Conservation (phyloP, 805 yeast species). For the Saturnispora saitoi region DNA sequence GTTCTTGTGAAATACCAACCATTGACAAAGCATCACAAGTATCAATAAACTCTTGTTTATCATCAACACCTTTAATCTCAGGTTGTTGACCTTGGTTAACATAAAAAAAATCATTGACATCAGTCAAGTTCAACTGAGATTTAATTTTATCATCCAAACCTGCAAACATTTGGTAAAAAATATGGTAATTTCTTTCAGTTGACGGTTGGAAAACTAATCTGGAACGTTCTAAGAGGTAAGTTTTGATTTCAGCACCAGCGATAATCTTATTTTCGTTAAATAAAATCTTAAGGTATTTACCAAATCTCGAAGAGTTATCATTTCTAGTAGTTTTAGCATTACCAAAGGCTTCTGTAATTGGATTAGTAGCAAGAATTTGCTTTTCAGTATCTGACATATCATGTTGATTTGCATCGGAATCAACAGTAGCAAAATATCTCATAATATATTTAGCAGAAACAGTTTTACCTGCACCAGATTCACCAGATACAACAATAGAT, state of each 20-base stretch:
- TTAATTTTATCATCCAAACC: conserved; percentile 59
- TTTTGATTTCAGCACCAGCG: conserved; percentile 90
- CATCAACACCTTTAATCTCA: conserved; percentile 70
- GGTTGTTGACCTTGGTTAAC: conserved; percentile 82
- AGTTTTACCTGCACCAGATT: conserved; percentile 98
- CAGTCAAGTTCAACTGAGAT: conserved; percentile 48
- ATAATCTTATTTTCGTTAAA: conserved; percentile 69
- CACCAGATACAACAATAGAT: conserved; percentile 95
- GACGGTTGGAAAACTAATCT: conserved; percentile 89
- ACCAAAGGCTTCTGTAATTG: conserved; percentile 97
- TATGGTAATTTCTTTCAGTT: conserved; percentile 90
- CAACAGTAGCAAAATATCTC: conserved; percentile 96
- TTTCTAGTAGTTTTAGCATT: conserved; percentile 96
- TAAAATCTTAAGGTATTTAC: conserved; percentile 87
- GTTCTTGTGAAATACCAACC: conserved; percentile 59
- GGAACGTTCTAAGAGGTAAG: conserved; percentile 87
- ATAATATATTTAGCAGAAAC: conserved; percentile 94
- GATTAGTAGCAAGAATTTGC: conserved; percentile 92
- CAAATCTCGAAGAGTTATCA: conserved; percentile 96
- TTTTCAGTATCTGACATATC: conserved; percentile 89
- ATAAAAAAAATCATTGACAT: conserved; percentile 65
- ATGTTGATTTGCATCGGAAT: conserved; percentile 36
- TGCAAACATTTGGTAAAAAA: conserved; percentile 79
- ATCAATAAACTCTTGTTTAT: conserved; percentile 62
- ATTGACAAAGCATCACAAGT: conserved; percentile 70